Percentiles rank a stretch among this genome's conserved stretches.
These are phyloP conservation scores for Fraxinus paxiana DNA, from an alignment of 305 asterid species.

Conservation along the genomic window DNA sequence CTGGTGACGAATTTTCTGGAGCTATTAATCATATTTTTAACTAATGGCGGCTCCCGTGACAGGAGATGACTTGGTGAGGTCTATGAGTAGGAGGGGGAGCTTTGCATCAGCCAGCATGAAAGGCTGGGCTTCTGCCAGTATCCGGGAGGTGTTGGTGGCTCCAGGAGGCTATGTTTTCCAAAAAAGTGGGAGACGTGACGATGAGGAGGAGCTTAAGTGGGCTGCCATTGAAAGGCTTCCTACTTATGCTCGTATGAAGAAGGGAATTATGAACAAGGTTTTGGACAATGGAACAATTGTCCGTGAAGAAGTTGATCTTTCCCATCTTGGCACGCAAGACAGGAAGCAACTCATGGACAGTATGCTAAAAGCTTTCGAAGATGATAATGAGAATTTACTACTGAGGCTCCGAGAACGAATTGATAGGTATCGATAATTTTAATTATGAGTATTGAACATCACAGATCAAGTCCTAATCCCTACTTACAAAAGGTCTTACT, in stretches of 20 bases:
- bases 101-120: constrained; percentile 37
- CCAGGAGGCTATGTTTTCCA: constrained; percentile 59
- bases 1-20: neutral
- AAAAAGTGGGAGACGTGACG: constrained; percentile 46
- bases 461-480: neutral
- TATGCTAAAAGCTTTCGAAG: constrained; percentile 28
- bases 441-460: neutral
- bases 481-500: neutral
- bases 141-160: constrained; percentile 46
- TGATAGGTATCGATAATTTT: constrained; percentile 19
- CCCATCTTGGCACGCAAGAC: constrained; percentile 31
- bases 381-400: constrained; percentile 32
- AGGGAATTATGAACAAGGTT: constrained; percentile 32
- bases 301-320: constrained; percentile 34
- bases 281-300: constrained; percentile 34
- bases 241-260: constrained; percentile 38
- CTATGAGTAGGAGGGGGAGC: constrained; percentile 43
- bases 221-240: constrained; percentile 52
- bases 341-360: constrained; percentile 34
- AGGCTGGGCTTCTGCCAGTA: constrained; percentile 55
- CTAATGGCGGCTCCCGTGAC: constrained; percentile 34
- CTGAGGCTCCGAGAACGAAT: constrained; percentile 28
- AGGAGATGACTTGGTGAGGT: constrained; percentile 41
- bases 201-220: constrained; percentile 43
- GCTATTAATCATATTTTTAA: neutral